These are phyloP conservation scores for Boletus subparvulus DNA, from an alignment of 768 basidiomycete genomes.

Conservation along the genomic window DNA sequence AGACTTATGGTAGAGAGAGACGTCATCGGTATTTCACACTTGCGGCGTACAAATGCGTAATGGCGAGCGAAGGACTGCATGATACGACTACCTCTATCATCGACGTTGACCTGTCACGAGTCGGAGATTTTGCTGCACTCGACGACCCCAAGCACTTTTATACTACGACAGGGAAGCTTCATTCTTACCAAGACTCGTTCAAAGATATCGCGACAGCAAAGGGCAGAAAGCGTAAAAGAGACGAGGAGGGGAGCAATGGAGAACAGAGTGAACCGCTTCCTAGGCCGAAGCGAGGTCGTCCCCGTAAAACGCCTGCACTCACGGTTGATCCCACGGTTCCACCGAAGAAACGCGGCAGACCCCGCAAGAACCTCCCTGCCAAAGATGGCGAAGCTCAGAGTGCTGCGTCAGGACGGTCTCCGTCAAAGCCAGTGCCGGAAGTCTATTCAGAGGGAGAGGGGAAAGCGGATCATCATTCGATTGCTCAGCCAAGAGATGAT, in stretches of 20 bases:
- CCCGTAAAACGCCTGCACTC: conserved; percentile 41
- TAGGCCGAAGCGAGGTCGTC: conserved; percentile 53
- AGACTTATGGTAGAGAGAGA: conserved; percentile 82
- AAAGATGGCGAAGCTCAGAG: conserved; percentile 1
- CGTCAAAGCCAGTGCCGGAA: not conserved
- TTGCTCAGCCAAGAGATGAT: not conserved
- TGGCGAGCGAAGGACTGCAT: conserved; percentile 65
- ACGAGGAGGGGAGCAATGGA: conserved; percentile 21
- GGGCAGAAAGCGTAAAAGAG: conserved; percentile 33
- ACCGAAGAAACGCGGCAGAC: conserved; percentile 39
- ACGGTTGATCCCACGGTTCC: conserved; percentile 8
- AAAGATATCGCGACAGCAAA: conserved; percentile 31
- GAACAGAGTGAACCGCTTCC: conserved; percentile 21
- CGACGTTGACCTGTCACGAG: conserved; percentile 47
- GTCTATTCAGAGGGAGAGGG: not conserved
- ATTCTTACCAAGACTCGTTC: conserved; percentile 50
- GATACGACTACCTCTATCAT: conserved; percentile 42
- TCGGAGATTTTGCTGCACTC: conserved; percentile 54
- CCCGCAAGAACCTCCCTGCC: conserved; percentile 25
- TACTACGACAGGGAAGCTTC: conserved; percentile 40
- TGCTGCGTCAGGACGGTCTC: conserved; percentile 4
- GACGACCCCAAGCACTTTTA: conserved; percentile 58
- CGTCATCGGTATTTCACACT: conserved; percentile 83
- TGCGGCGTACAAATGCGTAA: conserved; percentile 61
- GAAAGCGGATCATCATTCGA: not conserved